phyloP scores from a whole-genome alignment of 768 basidiomycete species.

The Tylopilus sp. region DNA sequence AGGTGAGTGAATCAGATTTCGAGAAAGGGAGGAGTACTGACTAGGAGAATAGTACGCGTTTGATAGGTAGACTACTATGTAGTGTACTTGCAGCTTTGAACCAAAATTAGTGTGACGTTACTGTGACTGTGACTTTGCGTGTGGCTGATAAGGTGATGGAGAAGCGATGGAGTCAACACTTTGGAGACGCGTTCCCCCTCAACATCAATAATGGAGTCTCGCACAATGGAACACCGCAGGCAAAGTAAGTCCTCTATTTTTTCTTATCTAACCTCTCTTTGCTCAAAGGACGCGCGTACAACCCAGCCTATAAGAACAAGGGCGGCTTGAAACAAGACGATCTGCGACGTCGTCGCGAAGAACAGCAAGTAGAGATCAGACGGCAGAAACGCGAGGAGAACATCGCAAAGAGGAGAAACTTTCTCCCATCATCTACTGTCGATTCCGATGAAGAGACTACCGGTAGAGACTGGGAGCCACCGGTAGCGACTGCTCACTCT shows the following conservation, averaged over 20 bases:
- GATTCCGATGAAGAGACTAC: slow-evolving; percentile 93
- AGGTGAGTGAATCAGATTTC: slow-evolving; percentile 49
- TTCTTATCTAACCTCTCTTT: slow-evolving; percentile 4
- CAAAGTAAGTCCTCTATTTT: slow-evolving; percentile 47
- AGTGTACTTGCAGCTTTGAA: neutral
- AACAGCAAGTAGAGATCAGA: slow-evolving; percentile 98
- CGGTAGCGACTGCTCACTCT: slow-evolving; percentile 42
- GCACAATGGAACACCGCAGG: slow-evolving; percentile 72
- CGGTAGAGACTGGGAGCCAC: slow-evolving; percentile 68
- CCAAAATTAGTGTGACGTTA: slow-evolving; percentile 14
- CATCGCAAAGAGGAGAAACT: slow-evolving; percentile 95
- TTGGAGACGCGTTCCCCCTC: slow-evolving; percentile 16
- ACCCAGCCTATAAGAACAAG: slow-evolving; percentile 87
- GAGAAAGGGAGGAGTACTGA: slow-evolving; percentile 18
- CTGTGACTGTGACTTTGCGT: slow-evolving; percentile 18
- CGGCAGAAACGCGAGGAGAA: slow-evolving; percentile 98
- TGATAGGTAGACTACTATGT: slow-evolving; percentile 49
- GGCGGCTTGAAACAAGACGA: slow-evolving; percentile 88
- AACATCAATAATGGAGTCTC: slow-evolving; percentile 47
- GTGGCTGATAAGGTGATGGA: slow-evolving; percentile 24
- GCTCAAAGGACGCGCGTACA: slow-evolving; percentile 38
- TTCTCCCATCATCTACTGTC: slow-evolving; percentile 64
- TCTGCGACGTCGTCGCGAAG: slow-evolving; percentile 93
- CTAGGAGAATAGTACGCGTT: slow-evolving; percentile 63
- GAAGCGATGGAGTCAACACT: slow-evolving; percentile 1